A percentile compares a stretch with the other conserved stretches of the same genome.
phyloP scores from a whole-genome alignment of 345 rosid species.

The Salix arbutifolia region DNA sequence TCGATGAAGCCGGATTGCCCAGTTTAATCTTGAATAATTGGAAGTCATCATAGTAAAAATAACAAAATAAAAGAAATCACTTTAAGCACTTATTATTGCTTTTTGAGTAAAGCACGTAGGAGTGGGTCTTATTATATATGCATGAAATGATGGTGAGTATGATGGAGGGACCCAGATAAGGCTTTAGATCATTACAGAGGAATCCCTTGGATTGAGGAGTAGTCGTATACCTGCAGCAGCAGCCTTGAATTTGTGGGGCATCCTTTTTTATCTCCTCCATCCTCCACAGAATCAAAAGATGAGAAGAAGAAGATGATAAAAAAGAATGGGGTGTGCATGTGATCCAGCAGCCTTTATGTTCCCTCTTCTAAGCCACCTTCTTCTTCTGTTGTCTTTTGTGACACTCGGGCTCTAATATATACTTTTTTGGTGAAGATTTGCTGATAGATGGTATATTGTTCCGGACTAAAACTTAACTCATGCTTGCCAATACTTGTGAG shows the following conservation, averaged over 20 bases:
- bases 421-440: slow-evolving; percentile 30
- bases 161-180: slow-evolving; percentile 56
- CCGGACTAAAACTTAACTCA: slow-evolving; percentile 13
- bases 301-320: slow-evolving; percentile 31
- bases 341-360: slow-evolving; percentile 78
- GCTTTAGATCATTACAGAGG: slow-evolving; percentile 37
- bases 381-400: slow-evolving; percentile 33
- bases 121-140: slow-evolving; percentile 45
- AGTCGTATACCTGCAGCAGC: slow-evolving; percentile 29
- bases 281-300: slow-evolving; percentile 56
- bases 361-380: slow-evolving; percentile 46
- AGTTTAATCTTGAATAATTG: slow-evolving; percentile 5
- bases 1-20: background rate
- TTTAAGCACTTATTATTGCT: slow-evolving; percentile 19
- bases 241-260: slow-evolving; percentile 44
- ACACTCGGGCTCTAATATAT: slow-evolving; percentile 19
- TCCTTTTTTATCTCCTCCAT: slow-evolving; percentile 17
- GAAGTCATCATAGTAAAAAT: slow-evolving; percentile 8
- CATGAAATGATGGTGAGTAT: slow-evolving; percentile 58
- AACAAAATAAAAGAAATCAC: background rate
- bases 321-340: slow-evolving; percentile 68
- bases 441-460: slow-evolving; percentile 20
- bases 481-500: slow-evolving; percentile 13
- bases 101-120: slow-evolving; percentile 21
- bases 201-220: slow-evolving; percentile 71